Conservation (phyloP, 1,139 yeast genomes). For the Candida sanyaensis region DNA sequence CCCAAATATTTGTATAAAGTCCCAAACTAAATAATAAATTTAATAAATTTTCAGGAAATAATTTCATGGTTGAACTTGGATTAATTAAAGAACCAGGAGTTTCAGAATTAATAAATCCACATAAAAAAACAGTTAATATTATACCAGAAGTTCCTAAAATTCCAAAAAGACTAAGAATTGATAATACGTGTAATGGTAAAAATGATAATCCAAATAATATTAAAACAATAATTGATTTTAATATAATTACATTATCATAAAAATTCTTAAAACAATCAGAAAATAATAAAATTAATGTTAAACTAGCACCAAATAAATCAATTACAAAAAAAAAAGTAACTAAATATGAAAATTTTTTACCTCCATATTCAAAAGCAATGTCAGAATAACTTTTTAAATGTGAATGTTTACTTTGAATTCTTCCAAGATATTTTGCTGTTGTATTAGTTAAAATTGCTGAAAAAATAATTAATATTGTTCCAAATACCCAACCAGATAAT, state of each 20-base stretch:
- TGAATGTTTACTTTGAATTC: slow-evolving; percentile 30
- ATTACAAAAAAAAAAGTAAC: slow-evolving; percentile 73
- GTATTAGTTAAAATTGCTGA: slow-evolving; percentile 66
- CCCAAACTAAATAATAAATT: slow-evolving; percentile 67
- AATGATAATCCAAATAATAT: slow-evolving; percentile 63
- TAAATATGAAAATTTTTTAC: slow-evolving; percentile 48
- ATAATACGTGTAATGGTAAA: slow-evolving; percentile 70
- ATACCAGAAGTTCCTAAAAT: slow-evolving; percentile 70
- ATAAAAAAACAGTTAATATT: slow-evolving; percentile 54
- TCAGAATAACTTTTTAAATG: slow-evolving; percentile 43
- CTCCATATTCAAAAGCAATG: slow-evolving; percentile 49
- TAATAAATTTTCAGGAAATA: slow-evolving; percentile 50
- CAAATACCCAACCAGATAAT: slow-evolving; percentile 80
- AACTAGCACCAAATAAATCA: slow-evolving; percentile 78
- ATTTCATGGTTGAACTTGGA: slow-evolving; percentile 50
- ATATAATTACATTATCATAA: slow-evolving; percentile 51
- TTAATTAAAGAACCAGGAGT: slow-evolving; percentile 69
- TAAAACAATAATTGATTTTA: slow-evolving; percentile 53
- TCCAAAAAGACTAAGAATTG: slow-evolving; percentile 74
- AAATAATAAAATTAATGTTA: slow-evolving; percentile 74
- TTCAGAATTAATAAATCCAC: slow-evolving; percentile 58
- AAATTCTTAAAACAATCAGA: slow-evolving; percentile 80
- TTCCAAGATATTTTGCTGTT: slow-evolving; percentile 60
- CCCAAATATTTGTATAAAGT: slow-evolving; percentile 84
- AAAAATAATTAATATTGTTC: slow-evolving; percentile 50